Conservation (phyloP, 495 filamentous ascomycete genomes). For the Delitschia confertaspora region DNA sequence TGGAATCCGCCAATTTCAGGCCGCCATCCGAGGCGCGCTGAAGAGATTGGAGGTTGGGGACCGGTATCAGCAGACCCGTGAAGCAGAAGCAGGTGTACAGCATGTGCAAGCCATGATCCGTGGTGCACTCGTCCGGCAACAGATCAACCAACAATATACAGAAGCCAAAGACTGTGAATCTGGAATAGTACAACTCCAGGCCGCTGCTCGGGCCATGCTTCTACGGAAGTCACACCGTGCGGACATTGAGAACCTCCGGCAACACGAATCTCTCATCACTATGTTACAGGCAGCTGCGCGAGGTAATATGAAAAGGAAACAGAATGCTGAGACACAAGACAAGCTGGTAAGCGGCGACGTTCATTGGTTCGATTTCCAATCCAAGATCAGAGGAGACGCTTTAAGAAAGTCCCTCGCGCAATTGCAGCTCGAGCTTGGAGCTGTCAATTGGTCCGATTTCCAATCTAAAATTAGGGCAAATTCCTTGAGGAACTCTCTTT, state of each 20-base stretch:
- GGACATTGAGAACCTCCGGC: constrained; percentile 32
- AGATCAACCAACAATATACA: constrained; percentile 41
- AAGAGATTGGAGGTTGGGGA: constrained; percentile 33
- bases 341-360: constrained; percentile 25
- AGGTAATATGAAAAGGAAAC: constrained; percentile 15
- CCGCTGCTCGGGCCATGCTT: constrained; percentile 37
- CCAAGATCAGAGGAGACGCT: constrained; percentile 18
- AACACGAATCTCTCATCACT: constrained; percentile 24
- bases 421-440: constrained; percentile 19
- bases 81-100: constrained; percentile 44
- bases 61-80: constrained; percentile 31
- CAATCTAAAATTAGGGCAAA: constrained; percentile 35
- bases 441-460: constrained; percentile 35
- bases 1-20: constrained; percentile 50
- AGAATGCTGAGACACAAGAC: constrained; percentile 24
- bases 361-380: constrained; percentile 27
- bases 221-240: constrained; percentile 29
- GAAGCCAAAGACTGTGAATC: constrained; percentile 41
- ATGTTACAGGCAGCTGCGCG: constrained; percentile 21
- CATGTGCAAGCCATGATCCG: constrained; percentile 60
- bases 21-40: constrained; percentile 36
- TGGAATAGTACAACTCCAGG: constrained; percentile 58
- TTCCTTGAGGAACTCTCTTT: no score
- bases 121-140: constrained; percentile 48
- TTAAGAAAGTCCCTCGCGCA: constrained; percentile 19